Base-by-base conservation (phyloP, 2,329 filamentous ascomycete species). In the Cladosporium sphaerospermum region DNA sequence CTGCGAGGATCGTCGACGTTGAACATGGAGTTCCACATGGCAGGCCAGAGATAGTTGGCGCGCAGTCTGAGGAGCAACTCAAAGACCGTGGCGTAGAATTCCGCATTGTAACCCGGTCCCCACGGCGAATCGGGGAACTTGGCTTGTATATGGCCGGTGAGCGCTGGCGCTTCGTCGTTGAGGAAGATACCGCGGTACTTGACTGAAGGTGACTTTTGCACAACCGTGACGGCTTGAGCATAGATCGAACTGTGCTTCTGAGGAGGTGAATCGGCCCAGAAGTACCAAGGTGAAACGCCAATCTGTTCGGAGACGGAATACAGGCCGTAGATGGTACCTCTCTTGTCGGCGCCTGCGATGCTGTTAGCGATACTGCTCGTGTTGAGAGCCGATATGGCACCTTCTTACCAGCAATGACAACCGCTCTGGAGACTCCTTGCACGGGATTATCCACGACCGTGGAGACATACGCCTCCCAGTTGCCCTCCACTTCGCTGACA, bases 31-130 rank as follows among this genome's bases (percentile, higher is more conserved):
- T 77, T 79, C 86, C 85, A 89, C 64, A 81, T 75, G 1, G 84
- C 79, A 0, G 86, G 86, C 86, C 86, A 89, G 46, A 89, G 72
- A 62, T 88, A 89, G 67, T 89, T 89, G 13, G 85, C 85, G 36
- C 81, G 78, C 28, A 86, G 74, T 6, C 86, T 78, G 5, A 89
- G 78, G 1, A 89, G 70, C 1, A 89, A 73, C 69, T 89, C 86
- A 57, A 87, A 88, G 16, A 89, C 80, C 16, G 79, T 78, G 3
- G 77, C 71, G 67, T 89, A 88, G 66, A 89, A 87, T 3, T 79
- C 76, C n/a, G n/a, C 71, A 69, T 61, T 61, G 54, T 55, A 63
- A 13, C 55, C 61, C 14, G 60, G 60, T 10, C 64, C 64, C 46
- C 54, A 64, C 10, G 57, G 53, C 9, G 56, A 59, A 23, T 56